These are phyloP conservation scores for Diaporthe sp. DNA, from an alignment of 2,329 filamentous ascomycete species.

Conservation along the genomic window DNA sequence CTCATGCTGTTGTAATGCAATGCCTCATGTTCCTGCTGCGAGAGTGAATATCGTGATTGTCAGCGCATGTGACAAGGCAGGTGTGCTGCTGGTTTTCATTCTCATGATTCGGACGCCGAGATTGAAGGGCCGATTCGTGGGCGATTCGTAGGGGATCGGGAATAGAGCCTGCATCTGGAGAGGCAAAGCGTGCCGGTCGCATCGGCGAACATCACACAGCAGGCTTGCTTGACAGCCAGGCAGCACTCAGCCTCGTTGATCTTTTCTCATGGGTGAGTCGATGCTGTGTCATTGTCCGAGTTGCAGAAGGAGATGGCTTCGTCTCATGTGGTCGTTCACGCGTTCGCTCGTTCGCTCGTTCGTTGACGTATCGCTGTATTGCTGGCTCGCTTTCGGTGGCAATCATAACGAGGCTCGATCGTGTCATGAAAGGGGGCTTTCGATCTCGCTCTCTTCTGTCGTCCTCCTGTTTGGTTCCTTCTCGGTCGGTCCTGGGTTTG, in stretches of 20 bases:
- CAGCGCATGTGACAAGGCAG: not conserved
- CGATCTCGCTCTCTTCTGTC: not conserved
- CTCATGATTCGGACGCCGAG: slow-evolving; percentile 5
- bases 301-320: not conserved
- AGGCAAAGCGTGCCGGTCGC: slow-evolving; percentile 18
- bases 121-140: slow-evolving; percentile 34
- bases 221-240: slow-evolving; percentile 6
- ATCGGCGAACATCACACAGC: not conserved
- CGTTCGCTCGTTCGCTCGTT: not conserved
- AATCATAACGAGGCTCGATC: not conserved
- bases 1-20: not conserved
- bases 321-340: not conserved
- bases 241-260: slow-evolving; percentile 20
- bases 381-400: not conserved
- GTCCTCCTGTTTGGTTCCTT: not conserved
- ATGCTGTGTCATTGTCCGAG: not conserved
- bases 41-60: not conserved
- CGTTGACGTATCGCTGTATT: not conserved
- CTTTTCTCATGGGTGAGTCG: not conserved
- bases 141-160: slow-evolving; percentile 16
- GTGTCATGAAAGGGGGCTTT: not conserved
- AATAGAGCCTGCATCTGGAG: slow-evolving; percentile 17
- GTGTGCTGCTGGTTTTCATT: not conserved
- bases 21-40: not conserved
- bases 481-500: not conserved